Conservation (phyloP, 495 filamentous ascomycete genomes). For the Aspergillus steynii region DNA sequence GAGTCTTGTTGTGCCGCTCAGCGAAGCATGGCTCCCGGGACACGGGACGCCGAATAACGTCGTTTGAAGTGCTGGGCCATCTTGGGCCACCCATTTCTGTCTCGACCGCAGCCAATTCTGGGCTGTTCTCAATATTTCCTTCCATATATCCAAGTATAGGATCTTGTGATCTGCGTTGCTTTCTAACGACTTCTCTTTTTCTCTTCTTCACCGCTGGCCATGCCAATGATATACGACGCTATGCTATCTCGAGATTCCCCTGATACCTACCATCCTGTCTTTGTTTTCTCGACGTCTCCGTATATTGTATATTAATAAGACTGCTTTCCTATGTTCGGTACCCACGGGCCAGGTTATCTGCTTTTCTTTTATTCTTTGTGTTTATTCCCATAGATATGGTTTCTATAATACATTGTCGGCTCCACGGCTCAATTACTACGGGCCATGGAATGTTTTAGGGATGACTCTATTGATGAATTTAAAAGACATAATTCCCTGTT, state of each 20-base stretch:
- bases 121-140: background rate
- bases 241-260: conserved; percentile 6
- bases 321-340: background rate
- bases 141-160: background rate
- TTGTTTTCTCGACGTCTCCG: background rate
- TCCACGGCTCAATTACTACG: background rate
- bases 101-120: background rate
- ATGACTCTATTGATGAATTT: too few species aligned
- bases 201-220: background rate
- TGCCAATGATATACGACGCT: conserved; percentile 17
- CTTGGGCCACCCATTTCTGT: too few species aligned
- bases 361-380: background rate
- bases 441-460: too few species aligned
- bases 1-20: conserved; percentile 45
- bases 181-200: background rate
- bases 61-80: conserved; percentile 4
- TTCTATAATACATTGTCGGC: background rate
- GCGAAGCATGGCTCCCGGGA: conserved; percentile 47
- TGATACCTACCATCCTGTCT: conserved; percentile 9
- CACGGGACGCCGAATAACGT: conserved; percentile 21
- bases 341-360: background rate
- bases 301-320: background rate
- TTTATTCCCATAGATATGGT: background rate
- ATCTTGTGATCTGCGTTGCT: background rate
- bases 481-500: too few species aligned